Evolutionary conservation across 495 filamentous ascomycete genomes (phyloP).

Genomic region (Podospora anserina): DNA sequence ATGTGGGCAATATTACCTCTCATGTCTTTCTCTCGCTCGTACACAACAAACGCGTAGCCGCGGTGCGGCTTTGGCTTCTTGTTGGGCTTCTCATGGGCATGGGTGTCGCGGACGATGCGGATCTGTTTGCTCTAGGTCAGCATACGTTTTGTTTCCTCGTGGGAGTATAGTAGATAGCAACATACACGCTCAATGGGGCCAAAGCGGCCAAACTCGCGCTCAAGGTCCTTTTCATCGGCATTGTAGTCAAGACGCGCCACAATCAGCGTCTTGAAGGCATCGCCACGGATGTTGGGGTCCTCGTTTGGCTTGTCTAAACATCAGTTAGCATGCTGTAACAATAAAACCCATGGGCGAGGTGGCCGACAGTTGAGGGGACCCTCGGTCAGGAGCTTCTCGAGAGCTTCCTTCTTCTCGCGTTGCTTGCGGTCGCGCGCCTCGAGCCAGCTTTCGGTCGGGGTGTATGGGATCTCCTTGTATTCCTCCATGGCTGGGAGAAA

Average conservation of each 20-base stretch:
- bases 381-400: constrained; percentile 63
- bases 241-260: constrained; percentile 87
- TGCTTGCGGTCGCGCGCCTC: constrained; percentile 77
- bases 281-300: constrained; percentile 82
- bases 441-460: constrained; percentile 87
- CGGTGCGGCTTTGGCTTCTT: constrained; percentile 79
- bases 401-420: constrained; percentile 66
- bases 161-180: constrained; percentile 8
- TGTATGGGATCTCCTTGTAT: constrained; percentile 69
- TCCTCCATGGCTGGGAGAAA: constrained; percentile 67
- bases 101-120: constrained; percentile 71
- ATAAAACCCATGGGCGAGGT: constrained; percentile 11
- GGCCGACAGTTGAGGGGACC: constrained; percentile 60
- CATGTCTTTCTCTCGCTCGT: constrained; percentile 97
- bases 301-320: constrained; percentile 63
- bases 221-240: constrained; percentile 81
- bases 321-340: constrained; percentile 9
- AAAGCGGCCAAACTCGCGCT: constrained; percentile 91
- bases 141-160: neutral
- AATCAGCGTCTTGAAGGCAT: constrained; percentile 93
- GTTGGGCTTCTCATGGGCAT: constrained; percentile 65
- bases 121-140: constrained; percentile 57
- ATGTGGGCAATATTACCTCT: constrained; percentile 70
- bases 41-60: constrained; percentile 96
- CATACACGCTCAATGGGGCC: constrained; percentile 90